Percentiles rank a stretch among this genome's conserved stretches.
Conservation (phyloP, 2,329 filamentous ascomycete species). For the Alternaria sp. region DNA sequence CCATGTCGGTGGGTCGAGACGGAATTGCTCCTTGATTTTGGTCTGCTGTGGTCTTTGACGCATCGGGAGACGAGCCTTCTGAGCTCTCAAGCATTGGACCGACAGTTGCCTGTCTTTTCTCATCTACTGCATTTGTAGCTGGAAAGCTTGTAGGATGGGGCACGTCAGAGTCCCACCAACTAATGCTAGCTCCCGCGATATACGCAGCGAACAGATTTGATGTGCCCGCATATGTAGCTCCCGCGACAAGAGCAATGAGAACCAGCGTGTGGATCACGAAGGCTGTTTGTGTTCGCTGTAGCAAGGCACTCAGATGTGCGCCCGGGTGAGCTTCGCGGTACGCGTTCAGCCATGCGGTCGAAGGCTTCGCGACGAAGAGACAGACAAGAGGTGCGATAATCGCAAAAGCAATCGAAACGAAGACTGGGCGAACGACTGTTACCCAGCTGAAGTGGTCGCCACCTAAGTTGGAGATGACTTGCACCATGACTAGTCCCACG, state of each 20-base stretch:
- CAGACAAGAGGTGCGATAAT: constrained; percentile 57
- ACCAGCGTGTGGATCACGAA: constrained; percentile 58
- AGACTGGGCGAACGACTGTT: constrained; percentile 58
- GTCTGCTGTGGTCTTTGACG: not conserved
- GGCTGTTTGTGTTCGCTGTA: constrained; percentile 44
- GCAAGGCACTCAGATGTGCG: constrained; percentile 26
- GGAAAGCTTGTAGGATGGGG: constrained; percentile 24
- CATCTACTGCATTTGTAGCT: not conserved
- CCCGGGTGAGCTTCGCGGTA: constrained; percentile 29
- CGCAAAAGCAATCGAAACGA: constrained; percentile 62
- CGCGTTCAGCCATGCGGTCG: constrained; percentile 46
- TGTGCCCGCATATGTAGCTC: constrained; percentile 65
- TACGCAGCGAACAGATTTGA: constrained; percentile 69
- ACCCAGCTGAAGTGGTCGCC: constrained; percentile 45
- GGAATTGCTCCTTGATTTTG: not conserved
- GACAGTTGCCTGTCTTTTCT: not conserved
- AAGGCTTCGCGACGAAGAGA: constrained; percentile 53
- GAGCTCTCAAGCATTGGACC: not conserved
- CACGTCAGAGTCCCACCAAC: constrained; percentile 63
- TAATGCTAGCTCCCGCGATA: constrained; percentile 61
- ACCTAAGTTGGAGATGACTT: constrained; percentile 73
- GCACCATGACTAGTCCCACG: constrained; percentile 76
- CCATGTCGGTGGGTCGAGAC: not conserved
- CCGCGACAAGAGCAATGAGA: constrained; percentile 58
- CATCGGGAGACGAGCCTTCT: not conserved